A percentile compares a stretch with the other conserved stretches of the same genome.
Conservation (phyloP, 2,329 filamentous ascomycete genomes). For the Paecilomyces sp. region DNA sequence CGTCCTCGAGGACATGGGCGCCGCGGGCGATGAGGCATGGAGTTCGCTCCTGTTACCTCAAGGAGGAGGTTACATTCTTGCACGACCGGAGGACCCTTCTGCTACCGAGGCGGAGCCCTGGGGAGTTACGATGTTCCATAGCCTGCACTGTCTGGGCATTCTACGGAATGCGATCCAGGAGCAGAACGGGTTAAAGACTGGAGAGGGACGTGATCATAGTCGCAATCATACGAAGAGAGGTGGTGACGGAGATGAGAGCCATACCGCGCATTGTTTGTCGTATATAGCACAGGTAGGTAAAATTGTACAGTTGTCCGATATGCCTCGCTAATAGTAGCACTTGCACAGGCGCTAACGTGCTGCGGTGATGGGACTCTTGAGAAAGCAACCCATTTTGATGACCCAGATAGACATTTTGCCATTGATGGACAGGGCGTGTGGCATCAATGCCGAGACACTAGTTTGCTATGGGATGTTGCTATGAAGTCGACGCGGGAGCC, state of each 20-base stretch:
- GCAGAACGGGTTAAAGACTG: background rate
- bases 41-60: background rate
- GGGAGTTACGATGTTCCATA: slow-evolving; percentile 7
- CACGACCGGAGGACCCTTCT: slow-evolving; percentile 1
- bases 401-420: background rate
- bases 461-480: slow-evolving; percentile 1
- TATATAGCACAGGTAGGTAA: slow-evolving; percentile 6
- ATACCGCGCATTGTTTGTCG: slow-evolving; percentile 6
- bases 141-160: slow-evolving; percentile 5
- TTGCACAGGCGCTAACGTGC: slow-evolving; percentile 1
- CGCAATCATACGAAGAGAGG: background rate
- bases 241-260: background rate
- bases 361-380: slow-evolving; percentile 4
- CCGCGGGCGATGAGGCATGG: slow-evolving; percentile 2
- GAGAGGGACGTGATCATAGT: background rate
- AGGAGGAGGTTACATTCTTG: slow-evolving; percentile 1
- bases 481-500: background rate
- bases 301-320: background rate
- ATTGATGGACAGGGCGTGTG: slow-evolving; percentile 4
- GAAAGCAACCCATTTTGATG: background rate
- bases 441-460: slow-evolving; percentile 6
- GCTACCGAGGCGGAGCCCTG: slow-evolving; percentile 1
- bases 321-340: background rate
- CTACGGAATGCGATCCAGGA: slow-evolving; percentile 4
- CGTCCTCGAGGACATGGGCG: slow-evolving; percentile 1